Evolutionary conservation across 257 asterid genomes (phyloP).

Genomic region (Verbena officinalis): DNA sequence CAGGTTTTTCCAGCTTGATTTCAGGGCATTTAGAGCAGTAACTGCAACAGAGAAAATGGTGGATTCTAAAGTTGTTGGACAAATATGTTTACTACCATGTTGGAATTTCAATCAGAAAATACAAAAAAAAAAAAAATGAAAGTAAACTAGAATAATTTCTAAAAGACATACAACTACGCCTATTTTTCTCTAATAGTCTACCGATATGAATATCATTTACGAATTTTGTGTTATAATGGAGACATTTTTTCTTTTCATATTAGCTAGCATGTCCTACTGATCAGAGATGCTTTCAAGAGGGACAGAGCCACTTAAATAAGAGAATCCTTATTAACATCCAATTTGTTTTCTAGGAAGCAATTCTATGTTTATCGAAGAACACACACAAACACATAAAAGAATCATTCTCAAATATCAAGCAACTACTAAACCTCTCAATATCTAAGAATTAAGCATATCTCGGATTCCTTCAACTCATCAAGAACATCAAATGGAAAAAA

Average conservation of each 20-base stretch:
- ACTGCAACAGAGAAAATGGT: constrained; percentile 43
- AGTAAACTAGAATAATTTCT: background rate
- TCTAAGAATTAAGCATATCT: constrained; percentile 7
- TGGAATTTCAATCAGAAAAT: background rate
- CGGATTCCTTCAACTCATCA: background rate
- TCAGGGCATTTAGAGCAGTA: constrained; percentile 64
- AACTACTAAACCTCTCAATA: background rate
- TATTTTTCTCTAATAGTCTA: background rate
- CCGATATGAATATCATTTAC: too few species aligned
- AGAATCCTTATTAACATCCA: too few species aligned
- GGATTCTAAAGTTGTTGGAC: background rate
- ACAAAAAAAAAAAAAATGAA: background rate
- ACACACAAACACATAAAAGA: too few species aligned
- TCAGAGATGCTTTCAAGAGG: too few species aligned
- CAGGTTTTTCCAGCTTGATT: constrained; percentile 72
- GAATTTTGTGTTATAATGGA: too few species aligned
- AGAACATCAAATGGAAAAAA: constrained; percentile 13
- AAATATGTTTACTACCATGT: background rate
- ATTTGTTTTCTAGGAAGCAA: constrained; percentile 18
- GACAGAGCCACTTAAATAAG: too few species aligned
- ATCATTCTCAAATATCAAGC: too few species aligned
- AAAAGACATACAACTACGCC: background rate
- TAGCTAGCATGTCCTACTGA: too few species aligned
- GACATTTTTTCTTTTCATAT: too few species aligned
- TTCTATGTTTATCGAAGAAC: too few species aligned